Evolutionary conservation across 2,329 filamentous ascomycete species (phyloP).

Genomic region (Xylariaceae sp.): DNA sequence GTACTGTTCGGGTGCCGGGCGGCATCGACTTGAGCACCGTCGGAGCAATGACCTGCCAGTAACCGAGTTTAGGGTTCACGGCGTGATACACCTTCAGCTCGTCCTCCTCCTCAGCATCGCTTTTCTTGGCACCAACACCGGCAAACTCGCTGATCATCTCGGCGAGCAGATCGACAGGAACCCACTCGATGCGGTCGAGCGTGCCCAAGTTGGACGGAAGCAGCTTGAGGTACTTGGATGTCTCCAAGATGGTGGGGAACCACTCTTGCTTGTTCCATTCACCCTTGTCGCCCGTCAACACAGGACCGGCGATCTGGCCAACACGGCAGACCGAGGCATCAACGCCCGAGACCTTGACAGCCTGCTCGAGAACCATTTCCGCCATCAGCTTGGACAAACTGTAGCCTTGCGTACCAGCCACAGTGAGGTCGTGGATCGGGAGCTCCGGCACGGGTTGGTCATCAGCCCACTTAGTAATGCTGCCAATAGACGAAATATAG

Average conservation of each 20-base stretch:
- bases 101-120: slow-evolving; percentile 13
- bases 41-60: slow-evolving; percentile 20
- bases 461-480: slow-evolving; percentile 32
- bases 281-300: slow-evolving; percentile 33
- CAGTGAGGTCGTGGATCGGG: slow-evolving; percentile 30
- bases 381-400: slow-evolving; percentile 41
- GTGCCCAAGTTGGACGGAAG: slow-evolving; percentile 44
- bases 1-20: slow-evolving; percentile 13
- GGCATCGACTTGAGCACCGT: slow-evolving; percentile 18
- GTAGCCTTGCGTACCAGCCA: slow-evolving; percentile 34
- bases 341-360: slow-evolving; percentile 32
- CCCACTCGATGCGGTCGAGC: slow-evolving; percentile 47
- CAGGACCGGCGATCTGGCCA: slow-evolving; percentile 44
- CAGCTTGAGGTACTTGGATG: slow-evolving; percentile 43
- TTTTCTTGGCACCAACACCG: slow-evolving; percentile 25
- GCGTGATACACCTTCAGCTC: slow-evolving; percentile 22
- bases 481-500: slow-evolving; percentile 41
- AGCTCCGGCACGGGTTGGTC: slow-evolving; percentile 35
- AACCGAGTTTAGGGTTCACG: slow-evolving; percentile 20
- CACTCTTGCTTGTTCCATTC: slow-evolving; percentile 55
- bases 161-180: slow-evolving; percentile 47
- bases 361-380: slow-evolving; percentile 39
- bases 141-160: slow-evolving; percentile 43
- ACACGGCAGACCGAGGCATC: slow-evolving; percentile 39
- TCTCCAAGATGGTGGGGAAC: slow-evolving; percentile 47